Evolutionary conservation across 1,139 yeast genomes (phyloP).

Genomic region (Debaryomycetaceae sp.): DNA sequence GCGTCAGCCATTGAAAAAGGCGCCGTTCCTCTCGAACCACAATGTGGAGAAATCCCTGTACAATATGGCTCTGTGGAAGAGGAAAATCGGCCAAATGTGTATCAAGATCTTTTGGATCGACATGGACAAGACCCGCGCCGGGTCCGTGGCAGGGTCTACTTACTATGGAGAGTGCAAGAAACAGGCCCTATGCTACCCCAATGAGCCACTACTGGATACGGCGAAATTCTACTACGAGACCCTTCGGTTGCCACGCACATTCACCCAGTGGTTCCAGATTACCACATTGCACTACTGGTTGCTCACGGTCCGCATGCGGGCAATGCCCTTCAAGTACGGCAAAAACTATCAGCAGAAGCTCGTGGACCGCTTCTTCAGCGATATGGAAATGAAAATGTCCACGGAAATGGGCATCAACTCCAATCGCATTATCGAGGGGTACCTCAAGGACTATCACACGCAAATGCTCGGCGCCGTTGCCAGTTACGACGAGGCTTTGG

Average conservation of each 20-base stretch:
- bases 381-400: constrained; percentile 75
- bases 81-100: constrained; percentile 60
- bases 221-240: constrained; percentile 73
- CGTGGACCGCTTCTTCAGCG: constrained; percentile 80
- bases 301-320: constrained; percentile 87
- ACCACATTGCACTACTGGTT: constrained; percentile 90
- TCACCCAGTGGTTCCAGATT: constrained; percentile 92
- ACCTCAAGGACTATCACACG: constrained; percentile 80
- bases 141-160: constrained; percentile 85
- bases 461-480: constrained; percentile 85
- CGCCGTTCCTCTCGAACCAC: constrained; percentile 41
- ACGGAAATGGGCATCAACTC: constrained; percentile 79
- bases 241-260: constrained; percentile 70
- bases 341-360: constrained; percentile 85
- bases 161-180: constrained; percentile 81
- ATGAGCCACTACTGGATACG: constrained; percentile 53
- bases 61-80: constrained; percentile 59
- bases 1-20: constrained; percentile 30
- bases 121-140: constrained; percentile 88
- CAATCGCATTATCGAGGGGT: constrained; percentile 76
- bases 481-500: constrained; percentile 88
- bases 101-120: constrained; percentile 63
- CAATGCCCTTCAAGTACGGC: constrained; percentile 85
- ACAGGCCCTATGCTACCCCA: constrained; percentile 68
- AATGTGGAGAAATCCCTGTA: constrained; percentile 48